Base-by-base conservation (phyloP, 805 yeast genomes). In the Teunomyces funiuensis region DNA sequence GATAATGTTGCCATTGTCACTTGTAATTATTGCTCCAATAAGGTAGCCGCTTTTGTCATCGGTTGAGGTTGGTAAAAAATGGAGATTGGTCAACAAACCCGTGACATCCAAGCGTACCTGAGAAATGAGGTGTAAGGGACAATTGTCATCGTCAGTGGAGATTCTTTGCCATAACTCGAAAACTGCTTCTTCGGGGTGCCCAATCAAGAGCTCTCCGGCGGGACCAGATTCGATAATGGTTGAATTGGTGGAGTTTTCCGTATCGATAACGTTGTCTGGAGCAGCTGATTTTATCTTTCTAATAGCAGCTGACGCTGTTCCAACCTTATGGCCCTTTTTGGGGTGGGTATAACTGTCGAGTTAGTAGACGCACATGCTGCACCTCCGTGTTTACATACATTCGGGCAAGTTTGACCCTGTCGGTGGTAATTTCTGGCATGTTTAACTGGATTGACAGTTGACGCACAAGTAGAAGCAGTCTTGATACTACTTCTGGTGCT, bases 251-350 rank as follows among this genome's bases (percentile, higher is more conserved):
- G 16, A 6, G 9, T 14, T 28, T 17, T 19, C 20, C 11, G 18
- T 14, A 16, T 19, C 28, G 10, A 19, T 18, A 10, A 28, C 13
- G 33, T 41, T 11, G 27, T 16, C 7, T 14, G 38, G 38, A 14
- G 33, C 29, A 4, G 63, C 68, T 39, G 61, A 68, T 47, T 65
- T 67, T 45, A 70, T 54, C 44, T 69, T 67, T 42, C 59, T 62
- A 72, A 73, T 69, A 0, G 74, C 59, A 20, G 74, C 75, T 7
- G 65, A 54, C 4, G 73, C 59, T 1, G 73, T 60, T 15, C 74
- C 74, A 20, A 66, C 52, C 41, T 60, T 56, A 46, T 67, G 60
- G 5, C 73, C 75, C 39, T 54, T 55, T 40, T 60, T 58, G 2
- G 67, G 63, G 28, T 60, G 52, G 16, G 67, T 59, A 37, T 61